These are phyloP conservation scores for Mucor indicus DNA, from an alignment of 371 early-diverging fungal species.

Conservation along the genomic window DNA sequence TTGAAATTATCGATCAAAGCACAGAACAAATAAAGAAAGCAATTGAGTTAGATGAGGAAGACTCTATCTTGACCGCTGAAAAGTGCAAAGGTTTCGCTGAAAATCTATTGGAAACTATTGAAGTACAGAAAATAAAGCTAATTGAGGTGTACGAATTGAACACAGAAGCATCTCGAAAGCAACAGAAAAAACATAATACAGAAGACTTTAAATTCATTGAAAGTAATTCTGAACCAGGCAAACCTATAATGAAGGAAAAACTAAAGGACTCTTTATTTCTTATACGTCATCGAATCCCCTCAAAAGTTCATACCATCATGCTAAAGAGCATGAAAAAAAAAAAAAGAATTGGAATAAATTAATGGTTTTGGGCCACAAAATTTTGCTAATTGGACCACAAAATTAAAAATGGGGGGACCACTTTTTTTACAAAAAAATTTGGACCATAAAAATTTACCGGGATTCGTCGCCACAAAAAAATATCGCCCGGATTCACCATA, in stretches of 20 bases:
- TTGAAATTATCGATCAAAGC: constrained; percentile 11
- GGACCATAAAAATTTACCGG: too few species aligned
- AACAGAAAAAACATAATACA: constrained; percentile 13
- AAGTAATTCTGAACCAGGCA: constrained; percentile 14
- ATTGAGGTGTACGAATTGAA: constrained; percentile 7
- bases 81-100: constrained; percentile 14
- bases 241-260: constrained; percentile 9
- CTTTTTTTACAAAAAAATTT: too few species aligned
- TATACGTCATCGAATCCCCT: constrained; percentile 9
- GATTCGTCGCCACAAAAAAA: too few species aligned
- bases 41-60: constrained; percentile 15
- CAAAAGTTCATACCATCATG: constrained; percentile 13
- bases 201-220: constrained; percentile 17
- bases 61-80: constrained; percentile 16
- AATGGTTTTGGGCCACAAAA: too few species aligned
- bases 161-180: constrained; percentile 6
- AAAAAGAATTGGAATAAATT: too few species aligned
- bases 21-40: constrained; percentile 16
- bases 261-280: constrained; percentile 8
- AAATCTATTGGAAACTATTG: constrained; percentile 10
- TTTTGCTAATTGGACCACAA: too few species aligned
- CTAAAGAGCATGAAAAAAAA: constrained; percentile 6
- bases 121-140: constrained; percentile 17
- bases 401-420: too few species aligned
- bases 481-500: too few species aligned